Evolutionary conservation across 2,329 filamentous ascomycete genomes (phyloP), one percentile per base, ranked within the genome.

Genomic region (Diaporthe aspalathi): DNA sequence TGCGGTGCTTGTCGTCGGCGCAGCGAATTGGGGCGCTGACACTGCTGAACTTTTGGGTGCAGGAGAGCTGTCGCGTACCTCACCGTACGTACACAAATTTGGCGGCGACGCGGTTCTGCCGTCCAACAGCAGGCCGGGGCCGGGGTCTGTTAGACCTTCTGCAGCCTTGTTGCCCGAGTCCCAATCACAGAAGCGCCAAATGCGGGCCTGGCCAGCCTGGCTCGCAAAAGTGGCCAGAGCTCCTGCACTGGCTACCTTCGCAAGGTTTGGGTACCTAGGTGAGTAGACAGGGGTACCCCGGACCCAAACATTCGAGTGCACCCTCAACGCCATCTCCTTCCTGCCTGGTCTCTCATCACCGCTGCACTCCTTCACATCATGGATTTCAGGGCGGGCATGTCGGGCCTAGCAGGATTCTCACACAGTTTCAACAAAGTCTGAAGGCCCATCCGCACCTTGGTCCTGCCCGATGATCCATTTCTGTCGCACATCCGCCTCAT

Each of bases 71-170:
- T 72, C 70, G 70, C 70, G 60, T 65, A 65, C 29, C 35, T 38
- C 12, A 11, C 6, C 29, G 57, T 47, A 32, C 22, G 70, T 72
- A 72, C 52, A 72, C 62, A 70, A 72, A 70, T 72, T 72, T 72
- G 70, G 70, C 57, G 54, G 67, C 65, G 54, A 70, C 70, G 70
- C 70, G 70, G 56, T 67, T 49, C 27, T 40, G 32, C 45, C 20
- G 32, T 27, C 27, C n/a, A 29, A 24, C 35, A 38, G 22, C 47
- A n/a, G 43, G 11, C 40, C 43, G 52, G 47, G 53, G 67, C 40
- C 47, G 50, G 32, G 43, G 53, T 12, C 17, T 47, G 67, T 68
- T 57, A 60, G 67, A 68, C 38, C 47, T 68, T 43, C 53, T 68
- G 67, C 67, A 68, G 67, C 67, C 67, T 68, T 68, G 56, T 62